Conservation (phyloP, 345 rosid genomes). For the Populus euphratica region DNA sequence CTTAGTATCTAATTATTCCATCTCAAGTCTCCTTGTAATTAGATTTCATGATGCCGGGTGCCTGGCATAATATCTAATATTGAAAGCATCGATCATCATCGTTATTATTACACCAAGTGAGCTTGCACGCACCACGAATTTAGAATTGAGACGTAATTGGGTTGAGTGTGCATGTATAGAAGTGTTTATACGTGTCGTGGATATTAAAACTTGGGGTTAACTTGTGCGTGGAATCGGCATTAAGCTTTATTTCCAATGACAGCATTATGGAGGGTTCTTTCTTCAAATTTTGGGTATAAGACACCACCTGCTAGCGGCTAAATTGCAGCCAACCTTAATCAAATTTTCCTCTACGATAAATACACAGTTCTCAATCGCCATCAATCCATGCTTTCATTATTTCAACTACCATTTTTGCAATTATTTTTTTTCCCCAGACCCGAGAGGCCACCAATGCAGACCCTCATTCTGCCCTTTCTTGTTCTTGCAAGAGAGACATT, state of each 20-base stretch:
- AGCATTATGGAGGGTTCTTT: too few relatives aligned
- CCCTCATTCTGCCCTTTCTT: neutral
- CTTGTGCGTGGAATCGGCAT: neutral
- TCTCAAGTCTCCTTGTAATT: too few relatives aligned
- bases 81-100: too few relatives aligned
- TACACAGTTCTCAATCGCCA: neutral
- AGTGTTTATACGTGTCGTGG: neutral
- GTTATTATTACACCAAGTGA: too few relatives aligned
- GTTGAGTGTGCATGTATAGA: neutral
- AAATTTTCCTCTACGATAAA: neutral
- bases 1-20: too few relatives aligned
- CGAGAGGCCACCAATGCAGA: too few relatives aligned
- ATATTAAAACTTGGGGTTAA: neutral
- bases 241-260: neutral
- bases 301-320: neutral
- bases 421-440: too few relatives aligned
- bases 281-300: too few relatives aligned
- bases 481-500: neutral
- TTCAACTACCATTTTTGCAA: too few relatives aligned
- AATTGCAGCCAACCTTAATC: neutral
- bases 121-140: too few relatives aligned
- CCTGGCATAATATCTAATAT: neutral
- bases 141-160: neutral
- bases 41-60: neutral
- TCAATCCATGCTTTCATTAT: too few relatives aligned